A percentile compares a stretch with the other conserved stretches of the same genome.
These are phyloP conservation scores for Populus deltoides DNA, from an alignment of 345 rosid species.

Conservation along the genomic window DNA sequence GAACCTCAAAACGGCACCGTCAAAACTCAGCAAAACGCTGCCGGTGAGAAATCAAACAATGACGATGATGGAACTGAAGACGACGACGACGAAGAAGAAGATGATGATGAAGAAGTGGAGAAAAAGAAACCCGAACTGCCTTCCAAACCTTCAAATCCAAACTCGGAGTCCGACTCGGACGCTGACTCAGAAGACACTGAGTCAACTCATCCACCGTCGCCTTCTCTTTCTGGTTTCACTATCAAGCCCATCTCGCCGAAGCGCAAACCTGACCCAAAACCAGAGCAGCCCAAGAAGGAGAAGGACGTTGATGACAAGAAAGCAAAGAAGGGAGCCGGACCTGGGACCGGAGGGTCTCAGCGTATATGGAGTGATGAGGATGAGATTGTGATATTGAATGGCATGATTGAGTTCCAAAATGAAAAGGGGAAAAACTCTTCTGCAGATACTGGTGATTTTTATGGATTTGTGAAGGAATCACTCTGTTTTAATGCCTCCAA, in stretches of 20 bases:
- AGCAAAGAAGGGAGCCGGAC: too few relatives aligned
- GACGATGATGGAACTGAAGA: constrained; percentile 18
- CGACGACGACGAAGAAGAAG: not conserved
- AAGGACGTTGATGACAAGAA: too few relatives aligned
- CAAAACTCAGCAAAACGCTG: not conserved
- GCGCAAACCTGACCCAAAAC: constrained; percentile 13
- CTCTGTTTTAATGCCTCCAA: constrained; percentile 34
- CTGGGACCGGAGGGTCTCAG: too few relatives aligned
- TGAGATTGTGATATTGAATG: constrained; percentile 32
- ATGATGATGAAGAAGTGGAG: too few relatives aligned
- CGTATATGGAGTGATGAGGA: too few relatives aligned
- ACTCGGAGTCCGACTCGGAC: too few relatives aligned
- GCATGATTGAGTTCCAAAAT: constrained; percentile 30
- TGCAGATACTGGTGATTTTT: constrained; percentile 32
- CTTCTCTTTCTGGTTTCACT: constrained; percentile 24
- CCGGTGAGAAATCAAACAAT: not conserved
- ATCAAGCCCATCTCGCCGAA: constrained; percentile 18
- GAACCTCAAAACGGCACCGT: not conserved
- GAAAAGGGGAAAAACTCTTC: constrained; percentile 29
- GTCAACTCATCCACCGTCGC: constrained; percentile 18
- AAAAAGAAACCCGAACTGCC: too few relatives aligned
- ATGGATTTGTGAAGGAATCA: constrained; percentile 30
- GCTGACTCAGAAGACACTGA: constrained; percentile 16
- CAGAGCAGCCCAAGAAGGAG: not conserved
- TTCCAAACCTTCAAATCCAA: too few relatives aligned